Evolutionary conservation across 306 rosid genomes (phyloP).

Genomic region (Alnus glutinosa): DNA sequence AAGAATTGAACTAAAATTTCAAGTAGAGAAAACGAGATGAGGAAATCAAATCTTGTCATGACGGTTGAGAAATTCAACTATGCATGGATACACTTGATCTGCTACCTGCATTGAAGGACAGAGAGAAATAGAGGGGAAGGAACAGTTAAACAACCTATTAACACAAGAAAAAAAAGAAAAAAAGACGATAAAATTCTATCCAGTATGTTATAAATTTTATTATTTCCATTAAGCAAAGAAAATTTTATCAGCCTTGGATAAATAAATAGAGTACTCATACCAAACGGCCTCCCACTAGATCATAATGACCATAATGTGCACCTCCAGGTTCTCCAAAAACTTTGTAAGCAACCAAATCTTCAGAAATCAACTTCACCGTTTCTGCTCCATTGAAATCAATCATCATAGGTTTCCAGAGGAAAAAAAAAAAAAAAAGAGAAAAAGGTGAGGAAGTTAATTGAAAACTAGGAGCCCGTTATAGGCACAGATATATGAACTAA

Average conservation of each 20-base stretch:
- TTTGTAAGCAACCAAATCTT: slow-evolving; percentile 61
- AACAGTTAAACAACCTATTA: slow-evolving; percentile 6
- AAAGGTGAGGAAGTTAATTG: slow-evolving; percentile 9
- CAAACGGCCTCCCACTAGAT: slow-evolving; percentile 82
- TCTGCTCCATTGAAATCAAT: slow-evolving; percentile 48
- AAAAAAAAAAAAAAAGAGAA: neutral
- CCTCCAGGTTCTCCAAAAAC: slow-evolving; percentile 78
- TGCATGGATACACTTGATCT: slow-evolving; percentile 65
- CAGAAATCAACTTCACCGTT: slow-evolving; percentile 75
- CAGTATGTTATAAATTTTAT: neutral
- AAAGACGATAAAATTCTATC: slow-evolving; percentile 10
- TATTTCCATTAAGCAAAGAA: neutral
- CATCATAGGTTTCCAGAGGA: neutral
- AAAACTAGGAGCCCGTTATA: neutral
- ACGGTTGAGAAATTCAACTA: slow-evolving; percentile 61
- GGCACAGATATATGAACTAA: neutral
- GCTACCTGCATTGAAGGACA: slow-evolving; percentile 59
- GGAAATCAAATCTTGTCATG: slow-evolving; percentile 58
- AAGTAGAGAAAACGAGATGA: slow-evolving; percentile 13
- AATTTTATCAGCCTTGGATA: neutral
- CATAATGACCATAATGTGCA: slow-evolving; percentile 89
- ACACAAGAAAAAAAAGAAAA: neutral
- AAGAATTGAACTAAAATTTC: slow-evolving; percentile 18
- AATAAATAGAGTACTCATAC: slow-evolving; percentile 37
- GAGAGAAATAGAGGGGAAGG: slow-evolving; percentile 11